Conservation (phyloP, 306 rosid species). For the Casuarina cunninghamiana region DNA sequence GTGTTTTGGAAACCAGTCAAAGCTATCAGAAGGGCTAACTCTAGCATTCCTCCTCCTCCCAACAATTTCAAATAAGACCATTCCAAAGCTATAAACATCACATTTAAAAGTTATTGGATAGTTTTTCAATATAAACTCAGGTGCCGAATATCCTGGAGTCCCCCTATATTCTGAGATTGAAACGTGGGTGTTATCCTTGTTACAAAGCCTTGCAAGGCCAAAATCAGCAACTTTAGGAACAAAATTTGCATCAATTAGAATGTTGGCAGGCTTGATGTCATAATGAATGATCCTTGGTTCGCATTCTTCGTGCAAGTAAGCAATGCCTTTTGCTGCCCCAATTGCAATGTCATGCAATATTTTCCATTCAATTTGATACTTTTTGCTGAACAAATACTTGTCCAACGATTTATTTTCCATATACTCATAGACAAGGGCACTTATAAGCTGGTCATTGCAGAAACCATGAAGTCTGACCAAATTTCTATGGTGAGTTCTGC, state of each 20-base stretch:
- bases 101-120: slow-evolving; percentile 14
- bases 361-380: slow-evolving; percentile 1
- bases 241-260: not conserved
- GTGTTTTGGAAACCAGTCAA: slow-evolving; percentile 12
- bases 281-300: slow-evolving; percentile 15
- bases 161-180: slow-evolving; percentile 6
- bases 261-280: slow-evolving; percentile 15
- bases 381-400: not conserved
- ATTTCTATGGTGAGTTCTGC: slow-evolving; percentile 17
- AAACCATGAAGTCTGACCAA: slow-evolving; percentile 21
- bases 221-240: slow-evolving; percentile 12
- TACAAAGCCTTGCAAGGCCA: slow-evolving; percentile 10
- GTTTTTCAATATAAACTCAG: slow-evolving; percentile 16
- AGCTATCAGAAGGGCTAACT: not conserved
- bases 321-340: slow-evolving; percentile 5
- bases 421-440: slow-evolving; percentile 2
- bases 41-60: slow-evolving; percentile 14
- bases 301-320: slow-evolving; percentile 26
- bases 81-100: slow-evolving; percentile 3
- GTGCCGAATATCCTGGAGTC: slow-evolving; percentile 21
- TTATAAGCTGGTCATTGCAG: not conserved
- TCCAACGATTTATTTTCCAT: not conserved
- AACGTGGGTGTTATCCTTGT: not conserved
- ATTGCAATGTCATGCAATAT: slow-evolving; percentile 4
- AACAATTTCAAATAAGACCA: slow-evolving; percentile 17